These are phyloP conservation scores for Tylopilus sp. DNA, from an alignment of 768 basidiomycete species.

Conservation along the genomic window DNA sequence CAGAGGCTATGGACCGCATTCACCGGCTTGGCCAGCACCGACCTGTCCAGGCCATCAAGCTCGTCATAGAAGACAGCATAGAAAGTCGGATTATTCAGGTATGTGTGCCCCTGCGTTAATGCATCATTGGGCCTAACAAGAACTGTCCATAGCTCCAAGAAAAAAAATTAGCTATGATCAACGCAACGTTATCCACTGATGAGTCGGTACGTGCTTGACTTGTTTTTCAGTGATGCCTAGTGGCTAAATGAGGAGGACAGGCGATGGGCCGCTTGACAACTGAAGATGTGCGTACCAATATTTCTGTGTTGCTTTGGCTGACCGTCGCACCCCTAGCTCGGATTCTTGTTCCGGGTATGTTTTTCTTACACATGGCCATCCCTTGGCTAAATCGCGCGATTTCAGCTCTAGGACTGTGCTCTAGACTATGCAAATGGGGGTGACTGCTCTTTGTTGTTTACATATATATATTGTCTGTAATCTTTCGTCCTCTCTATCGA, in stretches of 20 bases:
- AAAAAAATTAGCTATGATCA: constrained; percentile 95
- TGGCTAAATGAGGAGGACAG: constrained; percentile 30
- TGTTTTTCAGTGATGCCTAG: background rate
- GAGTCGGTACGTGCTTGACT: constrained; percentile 53
- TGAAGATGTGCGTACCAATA: constrained; percentile 53
- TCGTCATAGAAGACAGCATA: constrained; percentile 95
- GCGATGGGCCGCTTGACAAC: constrained; percentile 95
- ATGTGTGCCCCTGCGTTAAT: constrained; percentile 7
- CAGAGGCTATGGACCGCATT: constrained; percentile 97
- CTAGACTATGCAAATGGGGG: background rate
- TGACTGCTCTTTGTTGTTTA: background rate
- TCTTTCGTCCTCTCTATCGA: too few species aligned
- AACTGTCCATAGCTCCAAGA: constrained; percentile 71
- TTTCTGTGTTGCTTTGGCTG: constrained; percentile 4
- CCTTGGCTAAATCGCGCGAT: background rate
- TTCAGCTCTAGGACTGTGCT: constrained; percentile 17
- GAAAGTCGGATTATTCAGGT: constrained; percentile 93
- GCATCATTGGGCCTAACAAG: background rate
- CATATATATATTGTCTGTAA: background rate
- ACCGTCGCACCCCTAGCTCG: constrained; percentile 29
- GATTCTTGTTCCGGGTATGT: constrained; percentile 47
- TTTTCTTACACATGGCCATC: background rate
- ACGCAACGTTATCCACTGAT: constrained; percentile 79
- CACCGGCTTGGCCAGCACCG: constrained; percentile 94
- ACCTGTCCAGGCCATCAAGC: constrained; percentile 89